Conservation (phyloP, 2,329 filamentous ascomycete genomes). For the Pseudophaeomoniella oleicola region DNA sequence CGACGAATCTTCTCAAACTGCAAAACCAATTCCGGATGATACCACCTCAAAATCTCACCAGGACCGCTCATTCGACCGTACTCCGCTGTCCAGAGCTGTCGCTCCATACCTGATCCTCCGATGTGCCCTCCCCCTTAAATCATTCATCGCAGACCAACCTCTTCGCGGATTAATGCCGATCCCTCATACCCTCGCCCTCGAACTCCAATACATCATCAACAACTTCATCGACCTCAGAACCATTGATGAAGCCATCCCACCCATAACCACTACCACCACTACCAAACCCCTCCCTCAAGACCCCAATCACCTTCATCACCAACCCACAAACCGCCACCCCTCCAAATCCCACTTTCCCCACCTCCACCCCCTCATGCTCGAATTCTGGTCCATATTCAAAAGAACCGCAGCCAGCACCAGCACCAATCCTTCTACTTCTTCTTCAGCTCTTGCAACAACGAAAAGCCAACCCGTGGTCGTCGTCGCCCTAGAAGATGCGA, state of each 20-base stretch:
- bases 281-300: not conserved
- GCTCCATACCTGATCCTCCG: constrained; percentile 74
- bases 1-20: no score
- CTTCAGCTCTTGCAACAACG: not conserved
- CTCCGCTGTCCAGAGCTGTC: constrained; percentile 52
- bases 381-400: not conserved
- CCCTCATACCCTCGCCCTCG: constrained; percentile 64
- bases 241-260: constrained; percentile 55
- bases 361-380: not conserved
- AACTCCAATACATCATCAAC: constrained; percentile 58
- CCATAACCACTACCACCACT: constrained; percentile 11
- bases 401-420: not conserved
- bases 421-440: not conserved
- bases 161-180: constrained; percentile 80
- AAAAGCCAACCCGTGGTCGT: not conserved
- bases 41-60: constrained; percentile 13
- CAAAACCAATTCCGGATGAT: constrained; percentile 12
- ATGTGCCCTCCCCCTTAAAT: constrained; percentile 62
- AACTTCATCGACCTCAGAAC: constrained; percentile 53
- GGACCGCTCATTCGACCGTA: constrained; percentile 1
- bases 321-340: not conserved
- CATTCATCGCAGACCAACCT: constrained; percentile 83
- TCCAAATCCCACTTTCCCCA: not conserved
- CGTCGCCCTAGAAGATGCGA: not conserved
- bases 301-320: not conserved